Evolutionary conservation across 371 early-diverging fungal genomes (phyloP), one percentile per base, ranked within the genome.

Genomic region (Circinella umbellata): DNA sequence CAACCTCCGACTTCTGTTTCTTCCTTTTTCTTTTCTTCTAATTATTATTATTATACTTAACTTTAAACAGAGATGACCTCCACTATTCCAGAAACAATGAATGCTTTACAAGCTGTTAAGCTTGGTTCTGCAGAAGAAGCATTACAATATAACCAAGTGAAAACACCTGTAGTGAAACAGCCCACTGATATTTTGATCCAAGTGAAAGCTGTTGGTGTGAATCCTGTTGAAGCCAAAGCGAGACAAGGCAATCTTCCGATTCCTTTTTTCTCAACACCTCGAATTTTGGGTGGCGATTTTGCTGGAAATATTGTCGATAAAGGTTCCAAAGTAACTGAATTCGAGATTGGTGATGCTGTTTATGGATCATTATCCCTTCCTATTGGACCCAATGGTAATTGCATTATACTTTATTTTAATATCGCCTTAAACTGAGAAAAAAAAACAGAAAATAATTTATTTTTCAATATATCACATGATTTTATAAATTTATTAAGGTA

Each of bases 191-290:
- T 90, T 11, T 72, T 91, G 10, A 74, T 91, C 18, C 74, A 82
- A 59, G 79, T 92, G 48, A 75, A 79, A 20, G 88, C 88, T 6
- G 77, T 86, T 4, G 88, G 88, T 6, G 66, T 88, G 17, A 92
- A 92, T 57, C 90, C 92, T 14, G 81, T 87, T 3, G 92, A 92
- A 54, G 82, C 78, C 64, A 90, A 90, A 60, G 6, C 64, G 3
- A 66, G 78, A 5, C 2, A 65, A 35, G 84, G 84, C 8, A 81
- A 80, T 34, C 42, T 81, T 42, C 51, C 51, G 14, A 17, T n/a
- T 5, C 46, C 38, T 1, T 38, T n/a, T 5, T 51, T 20, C 27
- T 49, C 60, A 10, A 20, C 37, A 11, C 39, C 57, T 1, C 38
- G 35, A 15, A 73, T 86, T 53, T 18, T 82, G 3, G 89, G 89